Base-by-base conservation (phyloP, 257 asterid genomes). In the Lycium barbarum region DNA sequence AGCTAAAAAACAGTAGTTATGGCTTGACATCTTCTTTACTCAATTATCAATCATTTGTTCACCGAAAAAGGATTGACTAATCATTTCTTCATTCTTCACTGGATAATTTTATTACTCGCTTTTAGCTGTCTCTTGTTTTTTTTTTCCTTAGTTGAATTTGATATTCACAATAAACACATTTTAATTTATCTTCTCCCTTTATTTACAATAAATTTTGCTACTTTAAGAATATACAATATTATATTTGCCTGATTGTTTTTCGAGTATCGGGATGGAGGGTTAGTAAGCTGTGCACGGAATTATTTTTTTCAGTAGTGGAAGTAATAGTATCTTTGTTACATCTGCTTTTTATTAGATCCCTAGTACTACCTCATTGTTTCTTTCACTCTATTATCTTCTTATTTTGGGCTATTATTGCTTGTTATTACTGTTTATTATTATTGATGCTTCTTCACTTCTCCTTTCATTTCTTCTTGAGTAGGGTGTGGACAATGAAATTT, bases 11-110 rank as follows among this genome's bases (percentile, higher is more conserved):
- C 59, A 54, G 18, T 55, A 57, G 18, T 57, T 57, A 57, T 15
- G 62, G 62, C 62, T 57, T 57, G 20, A 57, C 20, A 71, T 40
- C 79, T 70, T 71, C 55, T 71, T 40, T 71, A 71, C 55, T 71
- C 55, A 71, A 40, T 71, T 8, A 71, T 40, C 55, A 40, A 71
- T 71, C 55, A 40, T 71, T 40, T 18, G 35, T 40, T 71, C 79
- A 40, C 55, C 79, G 5, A 40, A 40, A 40, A 65, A 65, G 9
- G 55, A 26, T 71, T 40, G 79, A 71, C 79, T 18, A 40, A 18
- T 71, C 55, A 71, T 71, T 71, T 40, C 8, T 57, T 57, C 62
- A 57, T 15, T 57, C 62, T 57, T 13, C 62, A 13, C n/a, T 4
- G 20, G 62, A 57, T 18, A 57, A 13, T 57, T n/a, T 13, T 57